Base-by-base conservation (phyloP, 495 filamentous ascomycete species). In the Letharia lupina region DNA sequence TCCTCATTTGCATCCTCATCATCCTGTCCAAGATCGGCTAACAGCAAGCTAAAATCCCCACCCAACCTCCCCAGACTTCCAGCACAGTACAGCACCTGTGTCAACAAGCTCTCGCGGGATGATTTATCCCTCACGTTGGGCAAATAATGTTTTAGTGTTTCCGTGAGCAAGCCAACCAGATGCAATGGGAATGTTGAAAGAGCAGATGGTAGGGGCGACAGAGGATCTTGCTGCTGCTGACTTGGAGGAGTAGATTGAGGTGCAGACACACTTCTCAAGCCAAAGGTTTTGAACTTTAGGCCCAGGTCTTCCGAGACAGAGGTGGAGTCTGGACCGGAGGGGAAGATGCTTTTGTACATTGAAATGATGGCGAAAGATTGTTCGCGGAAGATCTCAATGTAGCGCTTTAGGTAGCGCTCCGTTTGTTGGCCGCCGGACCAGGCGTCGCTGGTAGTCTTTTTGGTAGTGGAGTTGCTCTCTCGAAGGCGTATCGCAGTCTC, bases 311-410 rank as follows among this genome's bases (percentile, higher is more conserved):
- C 75, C 5, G 76, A 59, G 18, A 71, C 50, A 41, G 79, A 71
- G 31, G 72, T 20, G 31, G 28, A 41, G 12, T 80, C 78, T 41
- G 47, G 40, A 20, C 41, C 40, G 69, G 80, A 76, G 11, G 83
- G 79, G 72, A 97, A 98, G 57, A 98, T 94, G 70, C 85, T 90
- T 67, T 86, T 89, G 74, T 94, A 96, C 83, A 97, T 89, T 28
- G 89, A 92, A 31, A 98, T 84, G 66, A 97, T 95, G 15, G 89
- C 89, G 72, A 99, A 99, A 71, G 90, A 94, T 76, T 99, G 95
- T 76, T 99, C 95, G 62, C 95, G 89, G 77, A 97, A 98, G 40
- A 98, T 96, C 75, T 99, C 95, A 70, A 99, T 88, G 77, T 96
- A 99, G 62, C 91, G 81, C 74, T 99, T 99, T 47, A 99, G 78